phyloP scores from a whole-genome alignment of 306 rosid species.

The Malus asiatica region DNA sequence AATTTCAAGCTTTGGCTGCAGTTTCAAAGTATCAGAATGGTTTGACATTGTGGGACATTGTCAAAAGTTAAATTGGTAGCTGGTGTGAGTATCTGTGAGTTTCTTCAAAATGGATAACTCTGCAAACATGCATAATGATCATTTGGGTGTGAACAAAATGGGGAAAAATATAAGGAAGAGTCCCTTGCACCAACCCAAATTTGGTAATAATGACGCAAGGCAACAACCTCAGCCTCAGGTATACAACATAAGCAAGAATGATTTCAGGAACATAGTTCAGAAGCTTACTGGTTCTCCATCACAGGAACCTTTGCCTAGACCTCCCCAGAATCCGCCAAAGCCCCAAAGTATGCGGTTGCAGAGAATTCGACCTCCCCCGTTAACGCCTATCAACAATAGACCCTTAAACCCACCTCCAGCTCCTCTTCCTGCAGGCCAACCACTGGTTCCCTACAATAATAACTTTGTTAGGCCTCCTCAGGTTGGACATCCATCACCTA shows the following conservation, averaged over 20 bases:
- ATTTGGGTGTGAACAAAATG: slow-evolving; percentile 79
- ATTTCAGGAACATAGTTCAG: slow-evolving; percentile 87
- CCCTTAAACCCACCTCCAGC: slow-evolving; percentile 43
- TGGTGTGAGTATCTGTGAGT: slow-evolving; percentile 12
- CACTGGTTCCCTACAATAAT: slow-evolving; percentile 45
- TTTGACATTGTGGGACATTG: slow-evolving; percentile 29
- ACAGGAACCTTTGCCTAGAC: slow-evolving; percentile 67
- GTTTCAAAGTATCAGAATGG: slow-evolving; percentile 22
- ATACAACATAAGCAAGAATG: slow-evolving; percentile 91
- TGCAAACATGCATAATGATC: slow-evolving; percentile 54
- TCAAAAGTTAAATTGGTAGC: slow-evolving; percentile 8
- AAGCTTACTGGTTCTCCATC: slow-evolving; percentile 95
- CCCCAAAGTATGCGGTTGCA: slow-evolving; percentile 84
- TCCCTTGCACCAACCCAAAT: slow-evolving; percentile 83
- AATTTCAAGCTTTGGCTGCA: slow-evolving; percentile 16
- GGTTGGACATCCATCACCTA: slow-evolving; percentile 51
- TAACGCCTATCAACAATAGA: slow-evolving; percentile 58
- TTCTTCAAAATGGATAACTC: slow-evolving; percentile 59
- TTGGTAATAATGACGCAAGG: slow-evolving; percentile 46
- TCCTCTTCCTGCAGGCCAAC: slow-evolving; percentile 43
- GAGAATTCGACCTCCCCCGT: slow-evolving; percentile 88
- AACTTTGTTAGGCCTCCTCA: slow-evolving; percentile 50
- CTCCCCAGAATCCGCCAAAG: slow-evolving; percentile 62
- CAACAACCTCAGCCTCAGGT: slow-evolving; percentile 98
- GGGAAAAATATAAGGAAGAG: slow-evolving; percentile 92